Conservation (phyloP, 306 rosid genomes). For the Castanospermum australe region DNA sequence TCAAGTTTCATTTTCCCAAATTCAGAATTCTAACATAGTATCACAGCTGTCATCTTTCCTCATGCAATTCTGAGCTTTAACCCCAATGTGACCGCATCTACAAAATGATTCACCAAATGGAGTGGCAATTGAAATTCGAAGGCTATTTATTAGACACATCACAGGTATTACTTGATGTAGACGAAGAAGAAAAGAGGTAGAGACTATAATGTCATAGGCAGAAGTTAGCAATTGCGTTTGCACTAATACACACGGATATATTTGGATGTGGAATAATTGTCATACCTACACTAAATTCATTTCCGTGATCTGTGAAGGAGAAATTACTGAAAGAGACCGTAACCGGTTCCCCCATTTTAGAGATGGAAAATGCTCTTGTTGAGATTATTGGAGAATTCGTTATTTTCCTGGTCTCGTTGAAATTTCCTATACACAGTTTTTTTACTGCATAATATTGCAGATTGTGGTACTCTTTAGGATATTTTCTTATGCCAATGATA, state of each 20-base stretch:
- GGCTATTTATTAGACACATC: constrained; percentile 56
- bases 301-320: constrained; percentile 49
- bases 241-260: constrained; percentile 50
- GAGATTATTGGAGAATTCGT: constrained; percentile 49
- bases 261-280: constrained; percentile 61
- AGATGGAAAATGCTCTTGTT: constrained; percentile 64
- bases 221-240: constrained; percentile 60
- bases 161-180: constrained; percentile 48
- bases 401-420: neutral
- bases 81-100: constrained; percentile 26
- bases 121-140: constrained; percentile 69
- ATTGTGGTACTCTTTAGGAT: neutral
- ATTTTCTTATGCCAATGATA: neutral
- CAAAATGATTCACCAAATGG: constrained; percentile 72
- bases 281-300: constrained; percentile 56
- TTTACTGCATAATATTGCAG: neutral
- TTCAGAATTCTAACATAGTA: too few relatives aligned
- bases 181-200: constrained; percentile 64
- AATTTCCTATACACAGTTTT: neutral
- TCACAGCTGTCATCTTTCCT: too few relatives aligned
- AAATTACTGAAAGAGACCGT: constrained; percentile 48
- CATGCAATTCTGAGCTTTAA: too few relatives aligned
- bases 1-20: too few relatives aligned
- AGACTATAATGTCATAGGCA: constrained; percentile 60
- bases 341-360: constrained; percentile 58